Conservation (phyloP, 768 basidiomycete genomes). For the Pulveroboletus sp. region DNA sequence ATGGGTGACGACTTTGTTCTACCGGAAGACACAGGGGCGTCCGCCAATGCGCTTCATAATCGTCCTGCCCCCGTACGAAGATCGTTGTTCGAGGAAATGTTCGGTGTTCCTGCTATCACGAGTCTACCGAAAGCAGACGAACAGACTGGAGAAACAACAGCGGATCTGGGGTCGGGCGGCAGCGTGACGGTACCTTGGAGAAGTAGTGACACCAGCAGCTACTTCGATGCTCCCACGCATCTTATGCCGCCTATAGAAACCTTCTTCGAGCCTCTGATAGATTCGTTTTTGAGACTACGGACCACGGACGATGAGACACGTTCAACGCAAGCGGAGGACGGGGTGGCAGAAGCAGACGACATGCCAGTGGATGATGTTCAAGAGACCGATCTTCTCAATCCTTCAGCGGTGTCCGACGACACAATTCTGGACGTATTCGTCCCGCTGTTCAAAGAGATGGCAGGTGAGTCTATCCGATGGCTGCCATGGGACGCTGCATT, state of each 20-base stretch:
- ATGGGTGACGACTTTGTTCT: conserved; percentile 57
- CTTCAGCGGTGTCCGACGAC: conserved; percentile 40
- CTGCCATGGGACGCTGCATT: neutral
- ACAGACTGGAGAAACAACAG: conserved; percentile 11
- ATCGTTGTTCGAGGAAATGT: conserved; percentile 88
- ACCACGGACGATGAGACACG: conserved; percentile 17
- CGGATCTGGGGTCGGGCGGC: conserved; percentile 12
- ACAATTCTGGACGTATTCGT: conserved; percentile 58
- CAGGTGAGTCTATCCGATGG: conserved; percentile 35
- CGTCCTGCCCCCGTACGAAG: conserved; percentile 34
- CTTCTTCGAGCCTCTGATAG: conserved; percentile 64
- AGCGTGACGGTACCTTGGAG: conserved; percentile 31
- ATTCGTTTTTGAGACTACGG: conserved; percentile 40
- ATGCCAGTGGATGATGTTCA: conserved; percentile 40
- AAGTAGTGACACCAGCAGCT: conserved; percentile 40
- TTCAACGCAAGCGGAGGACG: conserved; percentile 16
- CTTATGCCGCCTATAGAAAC: conserved; percentile 69
- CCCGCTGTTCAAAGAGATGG: conserved; percentile 53
- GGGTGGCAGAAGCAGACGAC: conserved; percentile 33
- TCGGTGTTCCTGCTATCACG: conserved; percentile 70
- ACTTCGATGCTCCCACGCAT: conserved; percentile 71
- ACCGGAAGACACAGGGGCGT: conserved; percentile 40
- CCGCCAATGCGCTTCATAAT: conserved; percentile 36
- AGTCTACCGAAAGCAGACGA: conserved; percentile 25
- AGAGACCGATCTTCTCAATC: conserved; percentile 17